These are phyloP conservation scores for Apiospora hydei DNA, from an alignment of 2,329 filamentous ascomycete species.

Conservation along the genomic window DNA sequence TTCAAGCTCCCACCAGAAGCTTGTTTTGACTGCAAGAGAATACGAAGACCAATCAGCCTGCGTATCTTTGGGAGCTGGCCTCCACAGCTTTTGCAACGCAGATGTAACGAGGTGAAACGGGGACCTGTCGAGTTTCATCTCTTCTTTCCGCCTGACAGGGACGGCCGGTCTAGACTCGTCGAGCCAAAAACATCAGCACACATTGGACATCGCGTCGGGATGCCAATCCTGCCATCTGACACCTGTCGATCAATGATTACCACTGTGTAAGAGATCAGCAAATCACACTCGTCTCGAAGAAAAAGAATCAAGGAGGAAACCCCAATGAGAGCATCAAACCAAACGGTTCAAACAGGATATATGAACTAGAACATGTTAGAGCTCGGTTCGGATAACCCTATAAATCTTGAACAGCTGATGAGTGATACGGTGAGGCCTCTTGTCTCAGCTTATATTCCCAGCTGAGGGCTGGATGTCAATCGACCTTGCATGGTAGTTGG, in stretches of 20 bases:
- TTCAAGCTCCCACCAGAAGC: background rate
- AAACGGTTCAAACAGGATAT: background rate
- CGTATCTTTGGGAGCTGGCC: background rate
- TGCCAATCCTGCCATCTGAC: background rate
- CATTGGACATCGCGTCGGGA: background rate
- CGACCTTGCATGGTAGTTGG: background rate
- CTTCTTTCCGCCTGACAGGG: background rate
- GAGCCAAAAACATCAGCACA: background rate
- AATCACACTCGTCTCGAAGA: background rate
- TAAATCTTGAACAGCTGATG: background rate
- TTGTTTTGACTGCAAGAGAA: background rate
- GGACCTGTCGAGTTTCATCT: background rate
- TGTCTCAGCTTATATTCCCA: background rate
- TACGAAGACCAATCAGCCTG: background rate
- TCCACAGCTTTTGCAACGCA: background rate
- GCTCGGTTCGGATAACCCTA: background rate
- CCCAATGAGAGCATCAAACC: background rate
- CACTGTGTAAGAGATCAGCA: slow-evolving; percentile 1
- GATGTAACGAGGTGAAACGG: background rate
- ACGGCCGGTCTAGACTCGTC: background rate
- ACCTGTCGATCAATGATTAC: background rate
- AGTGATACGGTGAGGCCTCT: background rate
- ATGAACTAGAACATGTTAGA: background rate
- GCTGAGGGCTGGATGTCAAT: background rate
- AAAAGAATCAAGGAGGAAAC: background rate